These are phyloP conservation scores for Quercus engelmannii DNA, from an alignment of 306 rosid species.

Conservation along the genomic window DNA sequence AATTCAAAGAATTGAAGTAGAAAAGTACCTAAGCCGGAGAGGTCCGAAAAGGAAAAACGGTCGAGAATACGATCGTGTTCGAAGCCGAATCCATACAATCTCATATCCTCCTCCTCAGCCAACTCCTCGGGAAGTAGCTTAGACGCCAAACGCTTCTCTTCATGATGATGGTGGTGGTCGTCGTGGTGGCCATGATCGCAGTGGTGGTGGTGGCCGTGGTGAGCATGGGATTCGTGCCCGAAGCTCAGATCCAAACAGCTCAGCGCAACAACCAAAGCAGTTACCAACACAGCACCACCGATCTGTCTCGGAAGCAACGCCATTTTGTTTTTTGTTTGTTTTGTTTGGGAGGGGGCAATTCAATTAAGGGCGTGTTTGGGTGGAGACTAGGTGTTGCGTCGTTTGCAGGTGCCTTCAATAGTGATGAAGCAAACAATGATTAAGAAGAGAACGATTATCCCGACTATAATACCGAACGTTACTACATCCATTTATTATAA, in stretches of 20 bases:
- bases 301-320: conserved; percentile 12
- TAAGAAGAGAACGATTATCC: conserved; percentile 67
- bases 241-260: conserved; percentile 51
- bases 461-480: conserved; percentile 78
- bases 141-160: conserved; percentile 14
- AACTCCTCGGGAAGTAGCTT: conserved; percentile 79
- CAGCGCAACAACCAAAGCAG: conserved; percentile 29
- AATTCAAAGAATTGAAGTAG: neutral
- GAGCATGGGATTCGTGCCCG: neutral
- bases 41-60: conserved; percentile 34
- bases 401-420: conserved; percentile 74
- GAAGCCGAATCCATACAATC: conserved; percentile 63
- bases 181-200: conserved; percentile 35
- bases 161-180: conserved; percentile 12
- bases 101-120: conserved; percentile 97
- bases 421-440: conserved; percentile 62
- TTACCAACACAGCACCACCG: neutral
- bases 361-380: neutral
- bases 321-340: neutral
- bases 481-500: conserved; percentile 53
- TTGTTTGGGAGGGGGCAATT: too few relatives aligned
- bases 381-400: conserved; percentile 13
- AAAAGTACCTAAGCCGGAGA: conserved; percentile 61
- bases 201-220: conserved; percentile 21
- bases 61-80: conserved; percentile 27